Conservation (phyloP, 371 early-diverging fungal species). For the Mortierella sp. region DNA sequence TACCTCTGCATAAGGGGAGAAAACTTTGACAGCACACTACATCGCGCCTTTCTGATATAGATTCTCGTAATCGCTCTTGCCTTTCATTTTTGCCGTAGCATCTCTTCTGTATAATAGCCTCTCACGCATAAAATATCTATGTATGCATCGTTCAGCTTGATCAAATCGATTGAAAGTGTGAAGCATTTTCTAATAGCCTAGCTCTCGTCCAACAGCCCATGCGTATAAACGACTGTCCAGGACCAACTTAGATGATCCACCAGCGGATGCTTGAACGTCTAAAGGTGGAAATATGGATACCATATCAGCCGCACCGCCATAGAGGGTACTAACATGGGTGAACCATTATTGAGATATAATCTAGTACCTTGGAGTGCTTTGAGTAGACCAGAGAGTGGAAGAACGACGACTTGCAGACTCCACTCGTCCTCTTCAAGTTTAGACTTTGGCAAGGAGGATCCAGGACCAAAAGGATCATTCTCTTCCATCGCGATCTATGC, state of each 20-base stretch:
- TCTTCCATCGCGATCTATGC: conserved; percentile 45
- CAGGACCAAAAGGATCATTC: conserved; percentile 23
- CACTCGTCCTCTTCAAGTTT: conserved; percentile 66
- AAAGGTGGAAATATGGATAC: not conserved
- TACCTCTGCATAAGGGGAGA: conserved; percentile 23
- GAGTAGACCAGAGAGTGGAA: conserved; percentile 58
- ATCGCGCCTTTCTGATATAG: not conserved
- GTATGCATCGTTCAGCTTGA: conserved; percentile 1
- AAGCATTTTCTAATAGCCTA: conserved; percentile 9
- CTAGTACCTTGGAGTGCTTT: conserved; percentile 54
- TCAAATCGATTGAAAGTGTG: too few species aligned
- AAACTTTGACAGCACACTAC: not conserved
- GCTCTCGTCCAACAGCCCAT: conserved; percentile 44
- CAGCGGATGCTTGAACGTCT: conserved; percentile 35
- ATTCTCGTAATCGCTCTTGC: not conserved
- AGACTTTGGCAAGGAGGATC: conserved; percentile 27
- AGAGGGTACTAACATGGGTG: not conserved
- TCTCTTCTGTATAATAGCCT: conserved; percentile 7
- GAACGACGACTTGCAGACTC: conserved; percentile 60
- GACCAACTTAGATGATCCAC: conserved; percentile 35
- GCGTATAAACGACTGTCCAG: conserved; percentile 45
- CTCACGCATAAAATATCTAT: too few species aligned
- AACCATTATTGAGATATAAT: not conserved
- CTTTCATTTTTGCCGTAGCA: not conserved
- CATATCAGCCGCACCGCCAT: not conserved